phyloP scores from a whole-genome alignment of 2,329 filamentous ascomycete species.

The Penicillium sp. region DNA sequence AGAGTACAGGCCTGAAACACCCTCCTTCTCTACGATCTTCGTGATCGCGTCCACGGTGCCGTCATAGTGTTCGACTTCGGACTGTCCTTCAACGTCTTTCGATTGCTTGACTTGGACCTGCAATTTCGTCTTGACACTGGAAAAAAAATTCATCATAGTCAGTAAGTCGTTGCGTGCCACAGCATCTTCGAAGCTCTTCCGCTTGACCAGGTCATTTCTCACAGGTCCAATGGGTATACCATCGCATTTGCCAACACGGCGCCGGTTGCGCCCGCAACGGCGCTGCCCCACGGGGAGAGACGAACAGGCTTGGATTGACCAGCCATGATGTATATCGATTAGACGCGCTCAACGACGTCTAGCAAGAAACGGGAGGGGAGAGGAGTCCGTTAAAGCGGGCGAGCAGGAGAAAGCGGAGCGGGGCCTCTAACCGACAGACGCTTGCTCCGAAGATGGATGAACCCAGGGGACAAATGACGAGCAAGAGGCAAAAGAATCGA shows the following conservation, averaged over 20 bases:
- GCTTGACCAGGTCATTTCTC: conserved; percentile 42
- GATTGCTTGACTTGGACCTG: conserved; percentile 85
- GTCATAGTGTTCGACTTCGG: conserved; percentile 71
- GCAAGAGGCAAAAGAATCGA: conserved; percentile 1
- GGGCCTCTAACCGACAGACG: conserved; percentile 17
- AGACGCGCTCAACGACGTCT: conserved; percentile 5
- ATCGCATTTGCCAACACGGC: conserved; percentile 93
- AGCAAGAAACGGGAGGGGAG: conserved; percentile 3
- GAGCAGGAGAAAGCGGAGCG: conserved; percentile 27
- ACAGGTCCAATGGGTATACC: conserved; percentile 97
- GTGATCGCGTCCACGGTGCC: conserved; percentile 86
- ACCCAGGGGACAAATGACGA: conserved; percentile 2
- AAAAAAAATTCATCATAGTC: conserved; percentile 13
- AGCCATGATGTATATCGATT: conserved; percentile 45
- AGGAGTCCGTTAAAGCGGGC: conserved; percentile 10
- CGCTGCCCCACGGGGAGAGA: conserved; percentile 89
- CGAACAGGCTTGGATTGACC: conserved; percentile 64
- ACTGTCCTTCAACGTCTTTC: conserved; percentile 45
- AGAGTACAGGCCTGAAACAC: conserved; percentile 78
- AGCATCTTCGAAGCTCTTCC: not conserved
- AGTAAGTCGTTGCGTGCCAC: conserved; percentile 11
- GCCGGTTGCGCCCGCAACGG: conserved; percentile 87
- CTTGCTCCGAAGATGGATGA: conserved; percentile 18
- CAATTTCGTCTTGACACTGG: conserved; percentile 89
- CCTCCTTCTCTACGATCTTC: conserved; percentile 81